These are phyloP conservation scores for Pichia sp. DNA, from an alignment of 1,139 yeast species.

Conservation along the genomic window DNA sequence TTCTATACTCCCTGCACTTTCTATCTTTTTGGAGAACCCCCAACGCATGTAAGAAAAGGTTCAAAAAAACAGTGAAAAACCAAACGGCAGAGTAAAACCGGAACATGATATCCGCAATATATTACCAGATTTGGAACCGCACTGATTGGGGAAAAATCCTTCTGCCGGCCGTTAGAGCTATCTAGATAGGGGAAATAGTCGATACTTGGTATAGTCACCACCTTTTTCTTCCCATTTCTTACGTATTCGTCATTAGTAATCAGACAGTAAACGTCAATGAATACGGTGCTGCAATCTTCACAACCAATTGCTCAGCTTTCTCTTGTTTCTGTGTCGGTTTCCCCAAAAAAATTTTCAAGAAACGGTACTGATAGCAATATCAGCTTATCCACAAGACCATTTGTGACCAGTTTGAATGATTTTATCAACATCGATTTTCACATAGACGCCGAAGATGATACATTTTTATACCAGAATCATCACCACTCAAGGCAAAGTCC, in stretches of 20 bases:
- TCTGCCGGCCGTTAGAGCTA: background rate
- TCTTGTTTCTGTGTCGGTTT: conserved; percentile 1
- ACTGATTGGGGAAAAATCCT: background rate
- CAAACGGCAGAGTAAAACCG: too few relatives aligned
- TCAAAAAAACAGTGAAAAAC: background rate
- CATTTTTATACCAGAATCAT: background rate
- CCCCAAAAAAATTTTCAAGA: background rate
- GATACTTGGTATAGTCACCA: background rate
- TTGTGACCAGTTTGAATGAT: background rate
- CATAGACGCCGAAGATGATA: background rate
- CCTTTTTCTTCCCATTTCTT: background rate
- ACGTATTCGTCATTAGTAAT: too few relatives aligned
- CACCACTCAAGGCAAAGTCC: background rate
- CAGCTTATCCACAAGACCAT: background rate
- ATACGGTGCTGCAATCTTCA: background rate
- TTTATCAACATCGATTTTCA: background rate
- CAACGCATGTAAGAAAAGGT: background rate
- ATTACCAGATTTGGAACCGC: background rate
- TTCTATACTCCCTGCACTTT: background rate
- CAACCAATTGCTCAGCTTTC: background rate
- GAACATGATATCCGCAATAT: background rate
- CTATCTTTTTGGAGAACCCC: background rate
- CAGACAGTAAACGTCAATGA: background rate
- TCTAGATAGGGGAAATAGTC: background rate
- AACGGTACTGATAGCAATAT: background rate